Evolutionary conservation across 2,329 filamentous ascomycete species (phyloP).

Genomic region (Escovopsis sp.): DNA sequence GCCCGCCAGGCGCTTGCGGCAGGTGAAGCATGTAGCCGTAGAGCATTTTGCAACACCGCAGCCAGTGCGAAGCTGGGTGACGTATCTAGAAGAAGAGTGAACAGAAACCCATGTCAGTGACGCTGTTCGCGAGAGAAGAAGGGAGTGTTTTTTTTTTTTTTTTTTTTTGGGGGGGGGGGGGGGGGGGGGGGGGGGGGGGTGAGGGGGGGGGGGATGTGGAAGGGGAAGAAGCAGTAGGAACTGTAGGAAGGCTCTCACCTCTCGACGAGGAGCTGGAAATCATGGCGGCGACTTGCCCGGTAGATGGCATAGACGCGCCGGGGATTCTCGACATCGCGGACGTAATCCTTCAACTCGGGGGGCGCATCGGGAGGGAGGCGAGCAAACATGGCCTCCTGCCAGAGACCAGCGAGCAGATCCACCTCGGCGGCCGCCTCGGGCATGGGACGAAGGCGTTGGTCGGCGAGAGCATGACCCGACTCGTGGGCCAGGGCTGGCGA

Average conservation of each 20-base stretch:
- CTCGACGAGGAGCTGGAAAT: slow-evolving; percentile 52
- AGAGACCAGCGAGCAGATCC: slow-evolving; percentile 41
- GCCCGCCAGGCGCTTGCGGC: slow-evolving; percentile 49
- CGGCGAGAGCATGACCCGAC: slow-evolving; percentile 2
- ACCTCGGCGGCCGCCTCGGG: slow-evolving; percentile 19
- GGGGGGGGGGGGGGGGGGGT: no score
- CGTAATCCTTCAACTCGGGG: slow-evolving; percentile 35
- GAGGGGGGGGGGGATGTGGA: no score
- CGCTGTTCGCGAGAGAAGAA: not conserved
- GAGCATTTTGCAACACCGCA: slow-evolving; percentile 55
- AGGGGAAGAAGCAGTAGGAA: not conserved
- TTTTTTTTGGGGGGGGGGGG: no score
- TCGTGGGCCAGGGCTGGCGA: slow-evolving; percentile 5
- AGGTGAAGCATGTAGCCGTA: slow-evolving; percentile 69
- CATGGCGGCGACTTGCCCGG: slow-evolving; percentile 43
- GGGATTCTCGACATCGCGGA: slow-evolving; percentile 46
- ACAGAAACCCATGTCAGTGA: not conserved
- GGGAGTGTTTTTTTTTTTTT: no score
- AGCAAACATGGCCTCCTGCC: slow-evolving; percentile 45
- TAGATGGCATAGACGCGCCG: slow-evolving; percentile 45
- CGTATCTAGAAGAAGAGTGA: no score
- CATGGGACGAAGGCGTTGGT: slow-evolving; percentile 5
- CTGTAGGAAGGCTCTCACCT: slow-evolving; percentile 35
- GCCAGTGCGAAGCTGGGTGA: slow-evolving; percentile 67
- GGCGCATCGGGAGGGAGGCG: slow-evolving; percentile 46